Base-by-base conservation (phyloP, 148 eudicot species). In the Camellia lanceoleosa region DNA sequence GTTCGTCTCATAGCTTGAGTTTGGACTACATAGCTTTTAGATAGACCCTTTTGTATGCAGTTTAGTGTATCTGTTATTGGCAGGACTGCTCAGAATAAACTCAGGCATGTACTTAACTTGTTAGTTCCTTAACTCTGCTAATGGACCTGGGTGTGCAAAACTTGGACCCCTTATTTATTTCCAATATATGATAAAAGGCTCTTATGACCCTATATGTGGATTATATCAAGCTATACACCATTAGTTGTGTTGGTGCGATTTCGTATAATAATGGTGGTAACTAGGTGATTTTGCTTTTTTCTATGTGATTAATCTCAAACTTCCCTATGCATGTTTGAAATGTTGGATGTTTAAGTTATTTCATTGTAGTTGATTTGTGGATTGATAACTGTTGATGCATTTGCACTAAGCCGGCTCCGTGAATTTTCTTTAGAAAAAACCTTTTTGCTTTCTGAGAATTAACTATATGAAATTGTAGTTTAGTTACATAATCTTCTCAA, bases 401-500 rank as follows among this genome's bases (percentile, higher is more conserved):
- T 19, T 62, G 58, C 13, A 62, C 11, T 46, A 0, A 23, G 68
- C 12, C 20, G 70, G 13, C 63, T 62, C 79, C 20, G 0, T 23
- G 59, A 12, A 76, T 3, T 5, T 76, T 15, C 56, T 5, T 11
- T 9, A 6, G n/a, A 61, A 41, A 51, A 23, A 46, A 64, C 18
- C 71, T 9, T 55, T 67, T 18, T 44, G 42, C 55, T 64, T 65
- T 64, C 3, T 76, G 71, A 80, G 52, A 43, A 41, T 52, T 55
- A 30, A 30, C 51, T 52, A 0, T 18, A 30, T 65, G 11, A 16
- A 44, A 16, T 76, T 77, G 16, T 20, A 49, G 66, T 69, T 49
- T 66, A 68, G 79, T 72, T 70, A 16, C 56, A 70, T 64, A 56
- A 71, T 74, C 14, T 76, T 69, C 41, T 63, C 5, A 14, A 30